A percentile compares a stretch with the other conserved stretches of the same genome.
Conservation (phyloP, 2,329 filamentous ascomycete species). For the Apiospora saccharicola region DNA sequence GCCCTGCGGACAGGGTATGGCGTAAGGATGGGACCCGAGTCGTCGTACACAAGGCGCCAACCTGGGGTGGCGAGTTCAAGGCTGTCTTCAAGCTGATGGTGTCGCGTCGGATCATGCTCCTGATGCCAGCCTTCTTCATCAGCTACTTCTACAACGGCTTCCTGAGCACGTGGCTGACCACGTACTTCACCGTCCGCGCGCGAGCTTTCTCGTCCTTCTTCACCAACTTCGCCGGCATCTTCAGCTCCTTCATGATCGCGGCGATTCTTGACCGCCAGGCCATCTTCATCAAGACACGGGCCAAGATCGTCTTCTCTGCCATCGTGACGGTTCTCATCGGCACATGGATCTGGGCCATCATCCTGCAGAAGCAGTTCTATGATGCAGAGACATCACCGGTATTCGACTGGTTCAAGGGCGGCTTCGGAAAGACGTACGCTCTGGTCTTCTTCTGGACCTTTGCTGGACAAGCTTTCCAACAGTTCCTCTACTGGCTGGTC, state of each 20-base stretch:
- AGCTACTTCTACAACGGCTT: slow-evolving; percentile 46
- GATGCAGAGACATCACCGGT: slow-evolving; percentile 36
- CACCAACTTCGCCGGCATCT: slow-evolving; percentile 44
- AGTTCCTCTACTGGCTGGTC: slow-evolving; percentile 44
- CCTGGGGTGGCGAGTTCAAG: slow-evolving; percentile 40
- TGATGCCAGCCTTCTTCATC: slow-evolving; percentile 45
- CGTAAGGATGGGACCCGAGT: slow-evolving; percentile 40
- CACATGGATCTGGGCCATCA: slow-evolving; percentile 43
- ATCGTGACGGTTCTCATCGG: slow-evolving; percentile 40
- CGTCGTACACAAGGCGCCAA: slow-evolving; percentile 37
- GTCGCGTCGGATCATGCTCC: slow-evolving; percentile 40
- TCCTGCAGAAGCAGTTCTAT: slow-evolving; percentile 43
- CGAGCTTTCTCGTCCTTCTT: slow-evolving; percentile 45
- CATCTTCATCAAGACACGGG: slow-evolving; percentile 41
- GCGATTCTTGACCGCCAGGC: slow-evolving; percentile 40
- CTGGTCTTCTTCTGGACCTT: slow-evolving; percentile 42
- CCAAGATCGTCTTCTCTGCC: slow-evolving; percentile 36
- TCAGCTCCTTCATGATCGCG: slow-evolving; percentile 42
- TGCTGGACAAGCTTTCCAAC: slow-evolving; percentile 43
- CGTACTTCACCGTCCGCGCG: slow-evolving; percentile 43
- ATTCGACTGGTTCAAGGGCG: slow-evolving; percentile 42
- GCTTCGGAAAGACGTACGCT: slow-evolving; percentile 39
- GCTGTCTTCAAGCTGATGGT: slow-evolving; percentile 36
- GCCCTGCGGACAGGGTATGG: slow-evolving; percentile 43
- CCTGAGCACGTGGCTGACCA: slow-evolving; percentile 41